Base-by-base conservation (phyloP, 2,329 filamentous ascomycete species). In the Aureobasidium sp. region DNA sequence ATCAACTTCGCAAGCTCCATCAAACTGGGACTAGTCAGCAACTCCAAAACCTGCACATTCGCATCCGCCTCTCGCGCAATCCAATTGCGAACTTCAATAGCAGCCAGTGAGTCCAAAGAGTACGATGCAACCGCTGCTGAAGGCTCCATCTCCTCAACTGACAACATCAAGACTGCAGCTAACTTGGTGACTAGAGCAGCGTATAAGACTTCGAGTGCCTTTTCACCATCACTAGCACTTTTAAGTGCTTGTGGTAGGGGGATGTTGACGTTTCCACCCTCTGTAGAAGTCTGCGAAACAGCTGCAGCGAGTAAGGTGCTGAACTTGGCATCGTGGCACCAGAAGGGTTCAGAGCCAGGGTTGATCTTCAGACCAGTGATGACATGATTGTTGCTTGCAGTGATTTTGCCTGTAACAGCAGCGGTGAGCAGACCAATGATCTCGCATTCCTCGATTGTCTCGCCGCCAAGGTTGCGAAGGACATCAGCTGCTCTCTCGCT, bases 21-120 rank as follows among this genome's bases (percentile, higher is more conserved):
- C 39, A 57, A 11, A 36, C 53, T 57, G 16, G 53, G 53, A 10
- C 39, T 44, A 11, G 53, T 57, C 7, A 57, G 53, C 30, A 57
- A 27, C 41, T 57, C 53, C 39, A 57, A n/a, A 2, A 57, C 53
- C 7, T 57, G 53, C 3, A 57, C 53, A 7, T 57, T 57, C 3
- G 53, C 53, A 25, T 57, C 53, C 6, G 53, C 41, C n/a, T 57
- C 53, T 36, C 53, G 34, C 10, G 53, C 53, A 2, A 61, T 50
- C 62, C 62, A 63, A 21, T 49, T 63, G 7, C 62, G 30, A 29
- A 63, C 47, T 44, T 54, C 64, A 32, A 49, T 66, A 42, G 49
- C 66, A 53, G 34, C 64, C 58, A 44, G 63, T 51, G 9, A 66
- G 53, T 39, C 66, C 57, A 54, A 34, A 55, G 27, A 64, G 27